A percentile compares a stretch with the other conserved stretches of the same genome.
Evolutionary conservation across 1,284 basidiomycete species (phyloP).

Genomic region (Fomitopsis palustris): DNA sequence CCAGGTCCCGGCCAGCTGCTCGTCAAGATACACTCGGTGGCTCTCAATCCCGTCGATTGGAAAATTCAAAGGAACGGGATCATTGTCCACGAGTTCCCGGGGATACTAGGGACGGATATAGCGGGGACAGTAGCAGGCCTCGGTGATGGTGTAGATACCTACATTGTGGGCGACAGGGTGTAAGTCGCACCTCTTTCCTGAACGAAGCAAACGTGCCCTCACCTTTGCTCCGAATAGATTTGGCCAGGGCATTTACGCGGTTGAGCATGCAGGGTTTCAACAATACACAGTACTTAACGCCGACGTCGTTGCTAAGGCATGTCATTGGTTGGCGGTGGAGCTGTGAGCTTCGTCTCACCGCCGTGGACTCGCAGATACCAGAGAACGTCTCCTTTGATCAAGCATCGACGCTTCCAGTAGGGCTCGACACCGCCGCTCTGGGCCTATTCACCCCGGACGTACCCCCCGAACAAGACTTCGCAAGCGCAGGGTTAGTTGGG

Average conservation of each 20-base stretch:
- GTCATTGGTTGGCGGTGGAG: neutral
- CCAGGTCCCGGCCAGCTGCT: slow-evolving; percentile 38
- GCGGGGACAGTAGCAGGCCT: slow-evolving; percentile 16
- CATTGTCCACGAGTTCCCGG: slow-evolving; percentile 22
- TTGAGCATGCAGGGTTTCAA: slow-evolving; percentile 21
- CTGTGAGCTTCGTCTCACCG: no score
- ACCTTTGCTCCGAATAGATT: neutral
- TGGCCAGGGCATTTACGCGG: neutral
- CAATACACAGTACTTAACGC: slow-evolving; percentile 21
- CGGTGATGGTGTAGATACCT: slow-evolving; percentile 11
- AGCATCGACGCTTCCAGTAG: slow-evolving; percentile 37
- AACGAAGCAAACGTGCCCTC: neutral
- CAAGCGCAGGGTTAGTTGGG: slow-evolving; percentile 29
- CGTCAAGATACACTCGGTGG: slow-evolving; percentile 38
- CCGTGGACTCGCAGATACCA: slow-evolving; percentile 21
- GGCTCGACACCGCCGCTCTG: slow-evolving; percentile 35
- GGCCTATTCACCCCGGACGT: slow-evolving; percentile 33
- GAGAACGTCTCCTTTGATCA: slow-evolving; percentile 28
- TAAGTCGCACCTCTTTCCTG: slow-evolving; percentile 3
- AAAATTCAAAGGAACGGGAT: slow-evolving; percentile 32
- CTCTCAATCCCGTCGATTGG: slow-evolving; percentile 48
- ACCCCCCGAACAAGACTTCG: slow-evolving; percentile 17
- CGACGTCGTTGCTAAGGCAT: slow-evolving; percentile 23
- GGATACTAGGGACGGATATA: slow-evolving; percentile 11
- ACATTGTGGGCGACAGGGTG: slow-evolving; percentile 13